These are phyloP conservation scores for Yamadazyma sp. DNA, from an alignment of 1,139 yeast species.

Conservation along the genomic window DNA sequence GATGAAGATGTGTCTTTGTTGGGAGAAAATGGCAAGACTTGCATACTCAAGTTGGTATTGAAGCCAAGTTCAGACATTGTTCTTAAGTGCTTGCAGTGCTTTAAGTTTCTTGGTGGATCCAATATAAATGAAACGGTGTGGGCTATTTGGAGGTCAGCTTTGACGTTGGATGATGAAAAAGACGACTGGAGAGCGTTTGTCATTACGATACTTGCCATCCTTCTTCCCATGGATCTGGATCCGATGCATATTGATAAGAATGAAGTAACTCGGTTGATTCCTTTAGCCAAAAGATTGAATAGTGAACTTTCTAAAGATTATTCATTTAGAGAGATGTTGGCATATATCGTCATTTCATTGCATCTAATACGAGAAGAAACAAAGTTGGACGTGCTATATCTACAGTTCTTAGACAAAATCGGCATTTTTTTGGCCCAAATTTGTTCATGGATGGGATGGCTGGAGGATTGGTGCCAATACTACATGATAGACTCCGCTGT, in stretches of 20 bases:
- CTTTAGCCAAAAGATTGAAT: slow-evolving; percentile 36
- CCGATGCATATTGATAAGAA: slow-evolving; percentile 21
- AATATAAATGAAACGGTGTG: slow-evolving; percentile 56
- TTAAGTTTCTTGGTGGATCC: slow-evolving; percentile 58
- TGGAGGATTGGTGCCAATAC: slow-evolving; percentile 59
- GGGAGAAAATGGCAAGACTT: slow-evolving; percentile 23
- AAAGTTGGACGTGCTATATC: slow-evolving; percentile 53
- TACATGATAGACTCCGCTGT: slow-evolving; percentile 38
- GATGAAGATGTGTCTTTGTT: slow-evolving; percentile 30
- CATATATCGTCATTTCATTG: slow-evolving; percentile 64
- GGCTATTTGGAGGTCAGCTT: slow-evolving; percentile 65
- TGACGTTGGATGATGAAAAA: slow-evolving; percentile 37
- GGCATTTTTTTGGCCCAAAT: slow-evolving; percentile 61
- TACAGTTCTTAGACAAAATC: slow-evolving; percentile 35
- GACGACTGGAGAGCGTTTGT: slow-evolving; percentile 68
- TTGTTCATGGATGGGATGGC: slow-evolving; percentile 75
- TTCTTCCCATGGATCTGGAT: slow-evolving; percentile 40
- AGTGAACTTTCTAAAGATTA: slow-evolving; percentile 30
- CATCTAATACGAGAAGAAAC: slow-evolving; percentile 80
- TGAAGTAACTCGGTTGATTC: slow-evolving; percentile 38
- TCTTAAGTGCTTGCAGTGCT: slow-evolving; percentile 43
- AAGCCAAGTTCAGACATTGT: slow-evolving; percentile 50
- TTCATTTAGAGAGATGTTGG: slow-evolving; percentile 49
- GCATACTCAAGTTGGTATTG: slow-evolving; percentile 37
- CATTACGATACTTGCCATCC: slow-evolving; percentile 48